Percentiles rank a stretch among this genome's conserved stretches.
Conservation (phyloP, 2,329 filamentous ascomycete species). For the Emericellopsis cladophorae region DNA sequence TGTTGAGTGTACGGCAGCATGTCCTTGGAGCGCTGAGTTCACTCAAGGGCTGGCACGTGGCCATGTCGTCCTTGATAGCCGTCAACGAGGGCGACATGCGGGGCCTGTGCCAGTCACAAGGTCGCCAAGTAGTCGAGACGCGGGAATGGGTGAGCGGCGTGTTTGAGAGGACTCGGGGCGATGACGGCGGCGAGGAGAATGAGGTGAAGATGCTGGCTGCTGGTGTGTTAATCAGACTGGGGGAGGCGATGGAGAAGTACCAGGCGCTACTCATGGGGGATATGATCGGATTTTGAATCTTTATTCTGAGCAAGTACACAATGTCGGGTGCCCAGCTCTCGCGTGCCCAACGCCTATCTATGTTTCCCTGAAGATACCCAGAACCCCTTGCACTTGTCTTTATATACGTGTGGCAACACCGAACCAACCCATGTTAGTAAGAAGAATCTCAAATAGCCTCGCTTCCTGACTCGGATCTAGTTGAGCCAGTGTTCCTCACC, state of each 20-base stretch:
- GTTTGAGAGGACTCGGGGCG: conserved; percentile 48
- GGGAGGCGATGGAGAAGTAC: conserved; percentile 73
- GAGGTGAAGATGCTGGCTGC: conserved; percentile 69
- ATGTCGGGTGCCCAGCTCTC: neutral
- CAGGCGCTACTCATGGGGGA: conserved; percentile 67
- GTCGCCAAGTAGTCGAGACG: conserved; percentile 70
- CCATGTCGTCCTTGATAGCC: conserved; percentile 69
- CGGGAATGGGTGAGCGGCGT: conserved; percentile 73
- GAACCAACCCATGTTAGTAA: neutral
- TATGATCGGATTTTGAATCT: conserved; percentile 27
- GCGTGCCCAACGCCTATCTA: no score
- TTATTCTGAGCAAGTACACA: neutral
- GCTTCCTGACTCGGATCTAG: conserved; percentile 13
- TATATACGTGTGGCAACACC: neutral
- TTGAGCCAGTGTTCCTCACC: conserved; percentile 18
- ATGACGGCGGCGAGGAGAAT: conserved; percentile 54
- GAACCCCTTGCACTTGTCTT: neutral
- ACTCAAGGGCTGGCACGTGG: conserved; percentile 64
- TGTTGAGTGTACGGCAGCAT: conserved; percentile 54
- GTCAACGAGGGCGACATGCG: conserved; percentile 63
- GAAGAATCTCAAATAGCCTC: neutral
- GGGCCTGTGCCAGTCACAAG: conserved; percentile 60
- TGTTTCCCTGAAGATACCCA: neutral
- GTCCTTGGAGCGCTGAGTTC: conserved; percentile 51
- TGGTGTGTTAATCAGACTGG: conserved; percentile 62